Percentiles rank a stretch among this genome's conserved stretches.
Conservation (phyloP, 2,329 filamentous ascomycete genomes). For the Teratosphaeria nubilosa region DNA sequence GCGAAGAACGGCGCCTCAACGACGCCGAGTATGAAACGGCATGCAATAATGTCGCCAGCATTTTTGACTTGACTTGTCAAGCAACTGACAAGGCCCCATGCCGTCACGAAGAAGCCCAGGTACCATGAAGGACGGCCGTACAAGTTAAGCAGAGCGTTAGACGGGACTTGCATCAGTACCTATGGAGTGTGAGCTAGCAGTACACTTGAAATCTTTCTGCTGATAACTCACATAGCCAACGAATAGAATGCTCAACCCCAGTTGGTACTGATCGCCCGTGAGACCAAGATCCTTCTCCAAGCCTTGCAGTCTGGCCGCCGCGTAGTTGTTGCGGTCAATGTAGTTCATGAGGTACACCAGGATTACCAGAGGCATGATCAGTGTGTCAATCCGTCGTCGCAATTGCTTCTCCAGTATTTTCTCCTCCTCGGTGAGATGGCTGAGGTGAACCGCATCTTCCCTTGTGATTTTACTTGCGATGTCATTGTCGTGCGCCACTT, state of each 20-base stretch:
- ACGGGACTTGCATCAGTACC: constrained; percentile 33
- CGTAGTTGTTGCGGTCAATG: constrained; percentile 47
- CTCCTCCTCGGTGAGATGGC: constrained; percentile 22
- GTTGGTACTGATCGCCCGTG: constrained; percentile 53
- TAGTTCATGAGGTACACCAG: constrained; percentile 43
- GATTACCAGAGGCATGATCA: constrained; percentile 60
- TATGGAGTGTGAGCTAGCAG: constrained; percentile 4
- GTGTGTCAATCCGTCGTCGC: constrained; percentile 59
- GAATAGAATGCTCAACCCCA: constrained; percentile 48
- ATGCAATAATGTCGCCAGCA: constrained; percentile 20
- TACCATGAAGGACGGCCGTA: constrained; percentile 50
- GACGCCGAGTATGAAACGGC: constrained; percentile 55
- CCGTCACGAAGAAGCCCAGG: constrained; percentile 63
- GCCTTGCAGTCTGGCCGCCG: constrained; percentile 54
- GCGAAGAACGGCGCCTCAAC: constrained; percentile 41
- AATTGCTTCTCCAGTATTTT: constrained; percentile 43
- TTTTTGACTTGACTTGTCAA: constrained; percentile 20
- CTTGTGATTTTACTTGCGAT: constrained; percentile 9
- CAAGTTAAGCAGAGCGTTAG: constrained; percentile 70
- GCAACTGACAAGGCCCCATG: constrained; percentile 62
- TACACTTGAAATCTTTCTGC: background rate
- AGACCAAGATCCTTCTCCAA: constrained; percentile 52
- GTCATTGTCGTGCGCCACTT: constrained; percentile 18
- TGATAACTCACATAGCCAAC: constrained; percentile 38
- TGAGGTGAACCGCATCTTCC: constrained; percentile 17